phyloP scores from a whole-genome alignment of 2,329 filamentous ascomycete genomes.

The Diplodia corticola region DNA sequence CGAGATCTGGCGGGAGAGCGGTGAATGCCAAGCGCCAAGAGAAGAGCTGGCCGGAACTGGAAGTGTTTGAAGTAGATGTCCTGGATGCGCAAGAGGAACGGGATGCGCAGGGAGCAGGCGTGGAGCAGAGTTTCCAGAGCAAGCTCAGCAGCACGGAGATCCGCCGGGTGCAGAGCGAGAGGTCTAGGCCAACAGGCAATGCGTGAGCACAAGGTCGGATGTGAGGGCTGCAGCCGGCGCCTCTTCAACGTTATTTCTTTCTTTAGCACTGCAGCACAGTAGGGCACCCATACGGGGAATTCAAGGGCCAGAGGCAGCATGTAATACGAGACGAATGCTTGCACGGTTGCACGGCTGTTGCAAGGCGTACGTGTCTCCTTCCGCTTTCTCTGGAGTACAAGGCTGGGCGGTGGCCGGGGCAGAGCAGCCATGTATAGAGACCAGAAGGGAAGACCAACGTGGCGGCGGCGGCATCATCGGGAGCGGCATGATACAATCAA shows the following conservation, averaged over 20 bases:
- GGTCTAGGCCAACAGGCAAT: slow-evolving; percentile 4
- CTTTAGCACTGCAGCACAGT: neutral
- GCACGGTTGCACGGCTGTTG: neutral
- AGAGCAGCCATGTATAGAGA: neutral
- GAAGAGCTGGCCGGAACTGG: slow-evolving; percentile 72
- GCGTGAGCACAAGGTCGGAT: neutral
- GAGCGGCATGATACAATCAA: neutral
- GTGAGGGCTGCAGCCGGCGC: neutral
- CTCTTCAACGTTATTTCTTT: neutral
- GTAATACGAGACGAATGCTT: neutral
- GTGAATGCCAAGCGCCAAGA: slow-evolving; percentile 81
- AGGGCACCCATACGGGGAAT: neutral
- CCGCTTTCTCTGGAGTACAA: slow-evolving; percentile 7
- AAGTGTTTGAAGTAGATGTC: slow-evolving; percentile 87
- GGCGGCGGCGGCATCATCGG: neutral
- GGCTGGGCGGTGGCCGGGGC: neutral
- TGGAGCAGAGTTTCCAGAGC: slow-evolving; percentile 65
- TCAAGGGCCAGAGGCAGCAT: neutral
- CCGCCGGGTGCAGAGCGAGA: slow-evolving; percentile 42
- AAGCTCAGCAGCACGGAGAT: slow-evolving; percentile 95
- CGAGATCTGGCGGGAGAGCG: slow-evolving; percentile 74
- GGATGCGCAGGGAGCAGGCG: slow-evolving; percentile 31
- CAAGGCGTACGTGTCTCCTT: slow-evolving; percentile 13
- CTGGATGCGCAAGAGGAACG: slow-evolving; percentile 66
- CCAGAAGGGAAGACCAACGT: slow-evolving; percentile 8